A percentile compares a stretch with the other conserved stretches of the same genome.
Conservation (phyloP, 2,329 filamentous ascomycete species). For the Penicillium glabrum region DNA sequence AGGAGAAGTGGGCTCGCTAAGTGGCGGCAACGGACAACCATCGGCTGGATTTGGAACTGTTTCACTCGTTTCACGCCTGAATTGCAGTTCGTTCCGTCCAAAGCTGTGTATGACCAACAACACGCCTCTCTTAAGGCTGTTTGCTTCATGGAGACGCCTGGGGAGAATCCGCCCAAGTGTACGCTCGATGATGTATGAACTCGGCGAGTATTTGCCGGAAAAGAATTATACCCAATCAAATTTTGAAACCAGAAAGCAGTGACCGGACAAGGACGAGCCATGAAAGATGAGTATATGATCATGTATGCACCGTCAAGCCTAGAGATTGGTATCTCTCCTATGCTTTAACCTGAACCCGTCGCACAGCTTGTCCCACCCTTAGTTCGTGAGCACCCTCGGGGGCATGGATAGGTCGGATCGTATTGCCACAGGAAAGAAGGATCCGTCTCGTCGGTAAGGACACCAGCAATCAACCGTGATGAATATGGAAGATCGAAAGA, state of each 20-base stretch:
- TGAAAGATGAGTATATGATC: too few relatives aligned
- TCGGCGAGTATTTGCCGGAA: background rate
- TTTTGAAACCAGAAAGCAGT: constrained; percentile 1
- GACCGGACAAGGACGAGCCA: too few relatives aligned
- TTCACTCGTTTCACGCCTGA: background rate
- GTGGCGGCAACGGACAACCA: background rate
- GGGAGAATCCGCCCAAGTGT: background rate
- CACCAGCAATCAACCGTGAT: constrained; percentile 45
- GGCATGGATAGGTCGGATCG: constrained; percentile 37
- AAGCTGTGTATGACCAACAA: background rate
- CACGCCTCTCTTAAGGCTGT: background rate
- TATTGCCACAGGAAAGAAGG: constrained; percentile 57
- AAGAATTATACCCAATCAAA: constrained; percentile 17
- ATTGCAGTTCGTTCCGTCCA: background rate
- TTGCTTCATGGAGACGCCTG: background rate
- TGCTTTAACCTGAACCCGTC: background rate
- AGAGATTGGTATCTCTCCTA: too few relatives aligned
- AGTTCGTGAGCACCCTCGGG: constrained; percentile 30
- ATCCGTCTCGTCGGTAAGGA: constrained; percentile 57
- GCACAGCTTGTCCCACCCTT: constrained; percentile 10
- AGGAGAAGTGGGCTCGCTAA: background rate
- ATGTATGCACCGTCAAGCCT: too few relatives aligned
- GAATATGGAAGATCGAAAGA: constrained; percentile 34
- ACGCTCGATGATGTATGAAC: background rate
- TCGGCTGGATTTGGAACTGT: background rate